Evolutionary conservation across 2,329 filamentous ascomycete species (phyloP).

Genomic region (Calonectria pauciramosa): DNA sequence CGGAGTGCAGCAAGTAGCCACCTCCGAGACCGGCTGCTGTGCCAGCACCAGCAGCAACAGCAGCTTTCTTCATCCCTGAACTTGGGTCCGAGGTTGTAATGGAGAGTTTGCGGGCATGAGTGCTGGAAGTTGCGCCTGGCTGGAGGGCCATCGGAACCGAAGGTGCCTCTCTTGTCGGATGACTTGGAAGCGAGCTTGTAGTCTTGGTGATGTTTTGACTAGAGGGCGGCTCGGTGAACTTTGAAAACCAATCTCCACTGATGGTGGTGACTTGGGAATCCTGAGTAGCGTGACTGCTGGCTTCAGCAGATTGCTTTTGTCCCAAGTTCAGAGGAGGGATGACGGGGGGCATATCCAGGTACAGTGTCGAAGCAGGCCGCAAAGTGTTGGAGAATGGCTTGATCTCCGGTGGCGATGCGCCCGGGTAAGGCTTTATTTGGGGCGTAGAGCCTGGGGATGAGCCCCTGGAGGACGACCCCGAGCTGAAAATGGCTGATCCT

Average conservation of each 20-base stretch:
- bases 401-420: neutral
- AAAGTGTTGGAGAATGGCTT: neutral
- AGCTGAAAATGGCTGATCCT: neutral
- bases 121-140: neutral
- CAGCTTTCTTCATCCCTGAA: neutral
- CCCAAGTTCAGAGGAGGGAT: neutral
- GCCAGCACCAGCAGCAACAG: neutral
- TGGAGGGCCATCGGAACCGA: neutral
- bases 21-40: neutral
- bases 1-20: neutral
- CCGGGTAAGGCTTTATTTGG: neutral
- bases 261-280: neutral
- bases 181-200: neutral
- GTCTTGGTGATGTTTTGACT: neutral
- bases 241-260: neutral
- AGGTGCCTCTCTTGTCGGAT: neutral
- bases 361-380: neutral
- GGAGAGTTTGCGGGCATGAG: neutral
- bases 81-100: neutral
- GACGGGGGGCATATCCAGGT: neutral
- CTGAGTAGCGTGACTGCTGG: neutral
- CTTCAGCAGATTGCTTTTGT: neutral
- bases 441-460: neutral
- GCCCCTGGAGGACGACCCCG: neutral
- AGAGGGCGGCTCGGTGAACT: neutral